Evolutionary conservation across 805 yeast genomes (phyloP).

Genomic region (Pichia exigua): DNA sequence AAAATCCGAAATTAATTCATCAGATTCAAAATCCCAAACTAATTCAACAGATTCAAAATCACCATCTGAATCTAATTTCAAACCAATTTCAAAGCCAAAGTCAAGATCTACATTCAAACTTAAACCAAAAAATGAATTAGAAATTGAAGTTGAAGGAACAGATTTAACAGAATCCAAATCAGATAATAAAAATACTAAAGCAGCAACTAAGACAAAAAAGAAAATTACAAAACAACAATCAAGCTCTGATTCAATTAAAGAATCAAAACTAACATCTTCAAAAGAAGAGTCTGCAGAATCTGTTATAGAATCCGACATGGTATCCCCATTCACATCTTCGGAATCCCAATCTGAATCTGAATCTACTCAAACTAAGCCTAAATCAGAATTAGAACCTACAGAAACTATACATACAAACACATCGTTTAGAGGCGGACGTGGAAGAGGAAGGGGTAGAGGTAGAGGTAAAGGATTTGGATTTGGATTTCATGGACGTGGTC

Average conservation of each 20-base stretch:
- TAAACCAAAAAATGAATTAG: background rate
- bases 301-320: no score
- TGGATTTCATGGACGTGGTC: background rate
- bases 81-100: background rate
- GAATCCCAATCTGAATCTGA: no score
- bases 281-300: background rate
- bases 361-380: background rate
- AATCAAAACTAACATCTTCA: no score
- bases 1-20: background rate
- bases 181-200: no score
- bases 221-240: background rate
- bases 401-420: background rate
- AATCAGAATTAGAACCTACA: background rate
- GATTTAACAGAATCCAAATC: background rate
- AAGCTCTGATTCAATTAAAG: background rate
- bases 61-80: background rate
- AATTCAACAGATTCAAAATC: no score
- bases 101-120: background rate
- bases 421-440: slow-evolving; percentile 5
- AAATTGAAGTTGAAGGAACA: background rate
- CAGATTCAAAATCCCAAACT: background rate
- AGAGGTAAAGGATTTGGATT: slow-evolving; percentile 10
- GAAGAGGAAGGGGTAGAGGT: slow-evolving; percentile 10
- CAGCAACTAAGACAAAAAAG: background rate
- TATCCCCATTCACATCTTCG: no score